Base-by-base conservation (phyloP, 2,329 filamentous ascomycete genomes). In the Epichloe uncinata region DNA sequence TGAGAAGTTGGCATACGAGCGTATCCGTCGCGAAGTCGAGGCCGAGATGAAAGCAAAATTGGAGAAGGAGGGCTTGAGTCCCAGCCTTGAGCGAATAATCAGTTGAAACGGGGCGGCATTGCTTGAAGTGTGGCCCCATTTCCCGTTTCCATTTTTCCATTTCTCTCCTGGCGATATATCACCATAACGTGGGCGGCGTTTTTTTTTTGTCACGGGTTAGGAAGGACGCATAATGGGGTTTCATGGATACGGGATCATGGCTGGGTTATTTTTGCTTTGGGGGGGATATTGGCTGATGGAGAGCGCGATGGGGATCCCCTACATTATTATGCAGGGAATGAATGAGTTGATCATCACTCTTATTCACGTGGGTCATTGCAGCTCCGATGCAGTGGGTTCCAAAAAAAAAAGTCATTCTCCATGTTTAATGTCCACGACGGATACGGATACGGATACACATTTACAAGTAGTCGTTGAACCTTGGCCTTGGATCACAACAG, bases 1-100 rank as follows among this genome's bases (percentile, higher is more conserved):
- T 62, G 84, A 90, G 58, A 94, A 91, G 68, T 69, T 95, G 55
- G 91, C 86, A 3, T 95, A 85, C 60, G 82, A 85, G 56, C 78
- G 91, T 45, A 81, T 94, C 45, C 82, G 84, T 63, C 77, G 83
- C 52, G 88, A 81, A 57, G 67, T 69, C 7, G 78, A 82, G 46
- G 66, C 69, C 2, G 78, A 81, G 57, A 66, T 67, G 65, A 71
- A 65, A 50, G 64, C 60, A 33, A 72, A 68, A 61, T 59, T 70
- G 38, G 73, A 73, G 55, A 72, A 69, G 56, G 73, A 73, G 26
- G 68, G 66, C 1, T 56, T 68, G 45, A 63, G 59, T 47, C 58
- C 65, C 41, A 65, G 68, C 15, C 58, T 68, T 48, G 75, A 75
- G 49, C 72, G 69, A 59, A 67, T 74, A 56, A 66, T 71, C 50